Evolutionary conservation across 2,329 filamentous ascomycete species (phyloP).

Genomic region (Hymenoscyphus fraxineus): DNA sequence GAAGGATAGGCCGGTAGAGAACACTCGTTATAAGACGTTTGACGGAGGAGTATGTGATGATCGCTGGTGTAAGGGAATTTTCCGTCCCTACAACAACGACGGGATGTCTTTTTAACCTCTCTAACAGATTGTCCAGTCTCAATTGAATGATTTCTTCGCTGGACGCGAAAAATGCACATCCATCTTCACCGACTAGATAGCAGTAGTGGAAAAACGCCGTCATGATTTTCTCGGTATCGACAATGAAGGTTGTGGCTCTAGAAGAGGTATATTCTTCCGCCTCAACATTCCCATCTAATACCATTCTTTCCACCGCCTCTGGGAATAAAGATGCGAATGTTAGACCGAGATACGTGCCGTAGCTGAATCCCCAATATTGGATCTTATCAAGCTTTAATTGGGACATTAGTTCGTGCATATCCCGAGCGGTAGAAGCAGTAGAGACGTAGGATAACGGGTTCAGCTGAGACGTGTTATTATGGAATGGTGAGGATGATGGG

Average conservation of each 20-base stretch:
- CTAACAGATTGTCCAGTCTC: constrained; percentile 37
- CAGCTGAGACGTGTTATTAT: not conserved
- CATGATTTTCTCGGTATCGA: constrained; percentile 30
- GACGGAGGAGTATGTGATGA: constrained; percentile 32
- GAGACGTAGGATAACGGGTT: constrained; percentile 14
- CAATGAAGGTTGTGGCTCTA: constrained; percentile 41
- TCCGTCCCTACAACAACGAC: constrained; percentile 23
- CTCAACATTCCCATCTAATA: constrained; percentile 31
- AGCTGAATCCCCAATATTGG: constrained; percentile 46
- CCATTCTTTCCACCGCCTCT: constrained; percentile 39
- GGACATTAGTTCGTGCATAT: constrained; percentile 16
- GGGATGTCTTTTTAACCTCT: constrained; percentile 37
- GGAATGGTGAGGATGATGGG: not conserved
- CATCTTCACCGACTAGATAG: constrained; percentile 32
- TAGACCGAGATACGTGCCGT: constrained; percentile 44
- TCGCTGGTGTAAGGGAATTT: constrained; percentile 18
- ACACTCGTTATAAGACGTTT: constrained; percentile 26
- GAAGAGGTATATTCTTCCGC: constrained; percentile 26
- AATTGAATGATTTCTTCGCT: constrained; percentile 19
- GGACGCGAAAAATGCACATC: constrained; percentile 24
- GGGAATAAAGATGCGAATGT: constrained; percentile 44
- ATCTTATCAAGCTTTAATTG: not conserved
- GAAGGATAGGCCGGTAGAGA: constrained; percentile 31
- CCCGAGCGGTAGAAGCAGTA: constrained; percentile 21
- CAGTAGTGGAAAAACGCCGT: constrained; percentile 30